Base-by-base conservation (phyloP, 306 rosid genomes). In the Morella rubra region DNA sequence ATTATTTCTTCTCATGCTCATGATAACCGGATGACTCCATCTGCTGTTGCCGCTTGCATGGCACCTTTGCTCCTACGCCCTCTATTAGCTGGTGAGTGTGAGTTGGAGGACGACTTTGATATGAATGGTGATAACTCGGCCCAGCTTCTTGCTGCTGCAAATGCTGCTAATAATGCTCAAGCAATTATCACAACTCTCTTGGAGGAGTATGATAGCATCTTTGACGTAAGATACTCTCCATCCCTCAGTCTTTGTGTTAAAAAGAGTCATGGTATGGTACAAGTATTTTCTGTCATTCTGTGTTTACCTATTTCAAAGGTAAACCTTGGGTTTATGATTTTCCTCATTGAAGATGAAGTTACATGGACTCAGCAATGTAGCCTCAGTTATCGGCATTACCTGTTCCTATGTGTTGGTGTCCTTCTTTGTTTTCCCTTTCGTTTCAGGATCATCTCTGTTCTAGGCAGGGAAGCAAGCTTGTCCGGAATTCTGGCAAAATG, bases 41-140 rank as follows among this genome's bases (percentile, higher is more conserved):
- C 99, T 82, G 99, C 99, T 74, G 96, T 96, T 82, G 96, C 99
- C 87, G 98, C 99, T 79, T 96, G 99, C 90, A 96, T 96, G 99
- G 98, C 99, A 37, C 99, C 99, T 72, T 92, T 96, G 86, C 98
- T 96, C 56, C 89, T 96, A 72, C 89, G 99, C 42, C 98, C 99
- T 84, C 74, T 96, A 61, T 90, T 96, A 82, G 96, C 98, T 32
- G 98, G 99, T 22, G 98, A 96, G 83, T 96, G 97, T 87, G 99
- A 92, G 83, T 68, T 92, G 80, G 99, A 96, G 81, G 99, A 90
- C 86, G 98, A 92, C 56, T 96, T 96, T 83, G 96, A 92, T 85
- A 80, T 71, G 40, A 92, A 73, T 77, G 97, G 99, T 59, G 99
- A 92, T 85, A 91, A 84, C 86, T 92, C 99, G 14, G 96, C 96